A percentile compares a stretch with the other conserved stretches of the same genome.
Evolutionary conservation across 345 rosid species (phyloP).

Genomic region (Eucalyptus marginata): DNA sequence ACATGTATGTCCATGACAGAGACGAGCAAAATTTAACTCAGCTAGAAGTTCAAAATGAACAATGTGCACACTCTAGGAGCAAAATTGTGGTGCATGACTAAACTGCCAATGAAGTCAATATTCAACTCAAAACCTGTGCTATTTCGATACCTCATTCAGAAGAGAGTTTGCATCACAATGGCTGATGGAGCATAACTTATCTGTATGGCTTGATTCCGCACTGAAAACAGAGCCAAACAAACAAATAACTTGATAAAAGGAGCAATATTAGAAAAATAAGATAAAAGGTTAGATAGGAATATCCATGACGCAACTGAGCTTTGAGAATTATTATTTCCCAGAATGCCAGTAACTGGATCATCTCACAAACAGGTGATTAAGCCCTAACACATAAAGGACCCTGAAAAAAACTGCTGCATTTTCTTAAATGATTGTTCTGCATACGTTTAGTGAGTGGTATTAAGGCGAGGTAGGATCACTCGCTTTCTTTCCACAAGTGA

Average conservation of each 20-base stretch:
- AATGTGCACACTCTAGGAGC: background rate
- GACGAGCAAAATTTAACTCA: background rate
- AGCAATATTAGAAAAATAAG: background rate
- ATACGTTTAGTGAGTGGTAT: background rate
- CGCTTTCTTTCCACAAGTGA: background rate
- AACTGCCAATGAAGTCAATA: background rate
- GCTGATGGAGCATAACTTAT: conserved; percentile 90
- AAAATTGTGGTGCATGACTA: background rate
- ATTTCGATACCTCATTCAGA: conserved; percentile 56
- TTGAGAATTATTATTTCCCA: background rate
- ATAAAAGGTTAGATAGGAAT: background rate
- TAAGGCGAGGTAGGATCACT: background rate
- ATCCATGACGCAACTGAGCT: background rate
- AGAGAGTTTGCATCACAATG: conserved; percentile 81
- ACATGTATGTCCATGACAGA: background rate
- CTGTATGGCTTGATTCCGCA: conserved; percentile 68
- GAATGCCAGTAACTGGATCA: background rate
- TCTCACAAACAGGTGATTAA: background rate
- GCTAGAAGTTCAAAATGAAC: background rate
- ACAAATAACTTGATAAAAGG: background rate
- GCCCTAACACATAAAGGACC: background rate
- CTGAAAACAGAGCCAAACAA: conserved; percentile 20
- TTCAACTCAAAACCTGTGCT: background rate
- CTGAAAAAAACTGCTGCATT: background rate
- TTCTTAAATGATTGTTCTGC: background rate